Percentiles rank a stretch among this genome's conserved stretches.
These are phyloP conservation scores for Cyberlindnera americana DNA, from an alignment of 805 yeast genomes.

Conservation along the genomic window DNA sequence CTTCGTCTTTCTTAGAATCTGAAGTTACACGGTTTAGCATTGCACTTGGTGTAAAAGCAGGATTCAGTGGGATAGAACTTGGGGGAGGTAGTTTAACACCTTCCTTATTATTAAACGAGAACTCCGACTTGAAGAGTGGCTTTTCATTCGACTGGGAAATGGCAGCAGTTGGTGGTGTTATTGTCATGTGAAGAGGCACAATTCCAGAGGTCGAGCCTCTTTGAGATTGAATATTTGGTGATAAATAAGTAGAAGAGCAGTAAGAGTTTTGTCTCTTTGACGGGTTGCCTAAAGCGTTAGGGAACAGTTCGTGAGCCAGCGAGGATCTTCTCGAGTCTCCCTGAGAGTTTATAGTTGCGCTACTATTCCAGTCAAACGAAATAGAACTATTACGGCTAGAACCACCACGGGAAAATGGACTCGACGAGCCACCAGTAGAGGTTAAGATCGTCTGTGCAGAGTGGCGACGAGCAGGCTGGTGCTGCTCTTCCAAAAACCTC, in stretches of 20 bases:
- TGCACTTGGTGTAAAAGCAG: conserved; percentile 9
- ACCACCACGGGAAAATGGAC: conserved; percentile 35
- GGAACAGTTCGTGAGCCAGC: conserved; percentile 41
- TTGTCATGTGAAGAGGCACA: conserved; percentile 21
- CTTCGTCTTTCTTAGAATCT: not conserved
- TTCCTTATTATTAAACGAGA: conserved; percentile 12
- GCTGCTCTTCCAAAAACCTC: conserved; percentile 27
- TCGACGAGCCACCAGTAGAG: conserved; percentile 23
- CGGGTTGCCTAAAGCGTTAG: conserved; percentile 25
- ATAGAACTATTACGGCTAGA: conserved; percentile 41
- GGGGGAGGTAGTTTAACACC: conserved; percentile 20
- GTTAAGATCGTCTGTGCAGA: conserved; percentile 28
- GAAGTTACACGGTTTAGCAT: not conserved
- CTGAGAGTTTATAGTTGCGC: conserved; percentile 12
- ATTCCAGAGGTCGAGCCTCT: conserved; percentile 21
- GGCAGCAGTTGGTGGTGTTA: conserved; percentile 17
- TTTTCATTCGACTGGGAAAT: conserved; percentile 15
- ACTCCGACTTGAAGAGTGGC: conserved; percentile 18
- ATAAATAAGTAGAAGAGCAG: conserved; percentile 17
- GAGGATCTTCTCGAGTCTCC: conserved; percentile 38
- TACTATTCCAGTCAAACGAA: conserved; percentile 32
- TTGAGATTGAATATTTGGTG: conserved; percentile 24
- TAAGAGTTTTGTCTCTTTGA: conserved; percentile 22
- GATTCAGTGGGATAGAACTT: conserved; percentile 14
- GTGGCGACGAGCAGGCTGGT: conserved; percentile 27